Evolutionary conservation across 768 basidiomycete species (phyloP).

Genomic region (Mycena filopes): DNA sequence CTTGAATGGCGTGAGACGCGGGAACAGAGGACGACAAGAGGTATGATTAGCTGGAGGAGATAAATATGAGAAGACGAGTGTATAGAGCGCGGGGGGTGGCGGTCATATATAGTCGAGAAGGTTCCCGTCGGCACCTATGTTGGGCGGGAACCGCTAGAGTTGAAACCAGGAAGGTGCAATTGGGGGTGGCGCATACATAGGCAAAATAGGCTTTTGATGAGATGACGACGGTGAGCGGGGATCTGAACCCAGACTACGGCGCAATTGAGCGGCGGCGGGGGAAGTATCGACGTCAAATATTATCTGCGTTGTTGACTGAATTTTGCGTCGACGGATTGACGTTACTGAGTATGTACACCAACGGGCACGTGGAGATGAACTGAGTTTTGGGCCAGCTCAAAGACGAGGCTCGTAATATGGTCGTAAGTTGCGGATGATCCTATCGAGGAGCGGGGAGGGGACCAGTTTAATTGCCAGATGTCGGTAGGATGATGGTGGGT

Average conservation of each 20-base stretch:
- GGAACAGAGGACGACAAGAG: slow-evolving; percentile 10
- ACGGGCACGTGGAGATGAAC: slow-evolving; percentile 9
- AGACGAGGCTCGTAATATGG: slow-evolving; percentile 9
- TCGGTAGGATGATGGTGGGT: not conserved
- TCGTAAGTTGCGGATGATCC: not conserved
- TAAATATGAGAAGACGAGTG: slow-evolving; percentile 5
- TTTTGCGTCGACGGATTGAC: not conserved
- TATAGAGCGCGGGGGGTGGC: not conserved
- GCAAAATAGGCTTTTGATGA: slow-evolving; percentile 24
- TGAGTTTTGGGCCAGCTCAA: not conserved
- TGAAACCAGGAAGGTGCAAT: not conserved
- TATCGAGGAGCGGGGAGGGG: not conserved
- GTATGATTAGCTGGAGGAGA: slow-evolving; percentile 4
- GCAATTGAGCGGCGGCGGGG: slow-evolving; percentile 19
- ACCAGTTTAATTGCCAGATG: slow-evolving; percentile 17
- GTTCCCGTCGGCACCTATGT: slow-evolving; percentile 18
- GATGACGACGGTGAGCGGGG: slow-evolving; percentile 17
- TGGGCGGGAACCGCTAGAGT: not conserved
- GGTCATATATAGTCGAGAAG: slow-evolving; percentile 2
- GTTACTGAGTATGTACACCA: not conserved
- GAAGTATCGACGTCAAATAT: not conserved
- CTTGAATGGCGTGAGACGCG: slow-evolving; percentile 17
- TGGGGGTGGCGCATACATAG: not conserved
- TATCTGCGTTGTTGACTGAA: too few relatives aligned
- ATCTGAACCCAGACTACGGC: slow-evolving; percentile 19